Percentiles rank a stretch among this genome's conserved stretches.
phyloP scores from a whole-genome alignment of 176 grass and related monocot genomes.

The Puccinellia tenuiflora region DNA sequence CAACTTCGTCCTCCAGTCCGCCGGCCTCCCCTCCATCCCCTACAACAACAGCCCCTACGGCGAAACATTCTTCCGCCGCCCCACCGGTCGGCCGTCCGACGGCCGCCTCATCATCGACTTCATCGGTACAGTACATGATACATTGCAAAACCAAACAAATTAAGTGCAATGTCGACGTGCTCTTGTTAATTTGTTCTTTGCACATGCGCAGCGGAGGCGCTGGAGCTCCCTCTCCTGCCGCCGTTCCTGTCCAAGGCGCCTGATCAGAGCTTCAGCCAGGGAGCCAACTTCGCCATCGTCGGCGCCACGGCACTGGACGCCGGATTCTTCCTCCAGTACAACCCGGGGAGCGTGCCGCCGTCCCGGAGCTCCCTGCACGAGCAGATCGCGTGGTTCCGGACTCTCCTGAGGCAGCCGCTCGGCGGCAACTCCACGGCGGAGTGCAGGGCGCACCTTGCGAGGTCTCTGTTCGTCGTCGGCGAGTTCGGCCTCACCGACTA shows the following conservation, averaged over 20 bases:
- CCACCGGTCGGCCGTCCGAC: slow-evolving; percentile 60
- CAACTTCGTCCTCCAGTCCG: slow-evolving; percentile 43
- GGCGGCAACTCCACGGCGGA: neutral
- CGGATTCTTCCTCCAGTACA: slow-evolving; percentile 39
- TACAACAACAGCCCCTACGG: slow-evolving; percentile 59
- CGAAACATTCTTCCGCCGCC: slow-evolving; percentile 43
- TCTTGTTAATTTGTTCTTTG: neutral
- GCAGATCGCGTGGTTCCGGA: slow-evolving; percentile 51
- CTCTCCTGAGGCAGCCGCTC: neutral
- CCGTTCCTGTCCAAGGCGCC: slow-evolving; percentile 27
- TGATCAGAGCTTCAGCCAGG: slow-evolving; percentile 14
- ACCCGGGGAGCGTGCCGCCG: slow-evolving; percentile 37
- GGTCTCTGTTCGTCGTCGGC: slow-evolving; percentile 52
- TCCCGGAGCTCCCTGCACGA: slow-evolving; percentile 50
- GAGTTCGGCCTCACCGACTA: slow-evolving; percentile 66
- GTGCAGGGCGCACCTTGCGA: slow-evolving; percentile 25
- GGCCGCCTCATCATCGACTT: slow-evolving; percentile 76
- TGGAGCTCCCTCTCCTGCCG: slow-evolving; percentile 38
- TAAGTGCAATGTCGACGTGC: neutral
- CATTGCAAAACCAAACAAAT: neutral
- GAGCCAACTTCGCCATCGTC: slow-evolving; percentile 64
- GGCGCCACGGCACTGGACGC: slow-evolving; percentile 50
- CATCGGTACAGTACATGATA: slow-evolving; percentile 28
- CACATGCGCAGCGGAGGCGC: slow-evolving; percentile 38
- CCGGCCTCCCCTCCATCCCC: slow-evolving; percentile 21